Percentiles rank a stretch among this genome's conserved stretches.
Evolutionary conservation across 495 filamentous ascomycete genomes (phyloP).

Genomic region (Chaetomium tenue): DNA sequence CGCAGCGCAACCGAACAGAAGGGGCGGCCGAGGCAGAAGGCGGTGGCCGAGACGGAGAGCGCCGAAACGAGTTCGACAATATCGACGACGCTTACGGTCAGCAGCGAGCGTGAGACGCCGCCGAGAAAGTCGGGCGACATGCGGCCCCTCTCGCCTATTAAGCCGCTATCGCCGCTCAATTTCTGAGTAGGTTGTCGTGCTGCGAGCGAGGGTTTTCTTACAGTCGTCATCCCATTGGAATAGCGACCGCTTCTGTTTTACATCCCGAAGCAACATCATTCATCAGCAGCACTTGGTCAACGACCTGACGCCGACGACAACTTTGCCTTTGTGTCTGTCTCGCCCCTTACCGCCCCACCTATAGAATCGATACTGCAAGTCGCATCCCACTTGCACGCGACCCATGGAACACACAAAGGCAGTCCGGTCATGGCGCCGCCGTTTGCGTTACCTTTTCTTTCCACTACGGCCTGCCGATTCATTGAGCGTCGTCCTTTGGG

Average conservation of each 20-base stretch:
- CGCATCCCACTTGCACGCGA: not conserved
- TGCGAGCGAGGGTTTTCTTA: not conserved
- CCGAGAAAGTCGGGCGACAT: constrained; percentile 42
- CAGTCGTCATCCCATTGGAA: not conserved
- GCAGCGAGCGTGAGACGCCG: constrained; percentile 41
- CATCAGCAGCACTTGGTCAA: not conserved
- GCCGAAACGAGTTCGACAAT: constrained; percentile 38
- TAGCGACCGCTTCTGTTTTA: constrained; percentile 9
- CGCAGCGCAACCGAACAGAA: constrained; percentile 29
- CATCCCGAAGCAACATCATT: constrained; percentile 4
- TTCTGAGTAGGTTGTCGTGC: constrained; percentile 33
- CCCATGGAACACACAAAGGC: not conserved
- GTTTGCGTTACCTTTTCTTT: not conserved
- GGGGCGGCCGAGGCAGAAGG: constrained; percentile 43
- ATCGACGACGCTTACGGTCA: constrained; percentile 45
- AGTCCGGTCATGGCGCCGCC: not conserved
- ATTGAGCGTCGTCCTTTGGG: not conserved
- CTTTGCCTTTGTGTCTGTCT: not conserved
- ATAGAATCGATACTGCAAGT: not conserved
- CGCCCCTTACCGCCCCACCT: not conserved
- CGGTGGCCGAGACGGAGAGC: constrained; percentile 32
- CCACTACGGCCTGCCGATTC: not conserved
- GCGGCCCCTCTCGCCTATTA: constrained; percentile 63
- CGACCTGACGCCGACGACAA: constrained; percentile 12
- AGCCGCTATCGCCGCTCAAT: constrained; percentile 69